These are phyloP conservation scores for Nyctanthes arbortristis DNA, from an alignment of 257 asterid species.

Conservation along the genomic window DNA sequence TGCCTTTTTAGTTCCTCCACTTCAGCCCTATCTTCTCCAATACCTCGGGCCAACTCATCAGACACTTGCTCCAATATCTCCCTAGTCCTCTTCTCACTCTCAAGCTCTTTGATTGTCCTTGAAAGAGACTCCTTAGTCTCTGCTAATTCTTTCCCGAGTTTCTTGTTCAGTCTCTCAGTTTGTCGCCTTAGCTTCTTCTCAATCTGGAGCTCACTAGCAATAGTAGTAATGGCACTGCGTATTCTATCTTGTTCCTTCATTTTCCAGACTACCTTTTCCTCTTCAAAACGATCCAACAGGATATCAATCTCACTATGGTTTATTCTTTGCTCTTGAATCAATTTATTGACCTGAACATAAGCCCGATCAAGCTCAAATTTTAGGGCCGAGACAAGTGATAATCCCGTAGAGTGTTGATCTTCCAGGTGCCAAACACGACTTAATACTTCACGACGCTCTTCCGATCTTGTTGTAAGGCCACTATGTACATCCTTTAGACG, in stretches of 20 bases:
- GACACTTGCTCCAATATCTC: constrained; percentile 85
- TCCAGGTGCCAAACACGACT: constrained; percentile 52
- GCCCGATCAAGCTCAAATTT: constrained; percentile 76
- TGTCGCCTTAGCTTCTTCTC: constrained; percentile 90
- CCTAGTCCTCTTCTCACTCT: constrained; percentile 74
- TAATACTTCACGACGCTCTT: constrained; percentile 68
- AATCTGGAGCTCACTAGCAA: constrained; percentile 62
- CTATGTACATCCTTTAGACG: constrained; percentile 66
- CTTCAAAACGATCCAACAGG: constrained; percentile 57
- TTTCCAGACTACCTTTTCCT: constrained; percentile 65
- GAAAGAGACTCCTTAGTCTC: constrained; percentile 56
- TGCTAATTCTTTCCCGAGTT: constrained; percentile 80
- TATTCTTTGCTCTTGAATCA: constrained; percentile 58
- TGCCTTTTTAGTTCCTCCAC: constrained; percentile 77
- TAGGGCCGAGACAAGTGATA: constrained; percentile 70
- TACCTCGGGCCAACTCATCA: constrained; percentile 82
- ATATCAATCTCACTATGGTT: constrained; percentile 49
- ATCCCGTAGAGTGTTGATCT: constrained; percentile 52
- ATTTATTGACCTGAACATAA: constrained; percentile 41
- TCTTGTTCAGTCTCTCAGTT: constrained; percentile 84
- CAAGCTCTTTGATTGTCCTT: constrained; percentile 54
- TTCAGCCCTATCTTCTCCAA: constrained; percentile 82
- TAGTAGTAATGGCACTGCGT: constrained; percentile 51
- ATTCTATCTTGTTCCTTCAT: constrained; percentile 71
- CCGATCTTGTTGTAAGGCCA: constrained; percentile 72